phyloP scores from a whole-genome alignment of 805 yeast species.

The Naumovozyma castellii region DNA sequence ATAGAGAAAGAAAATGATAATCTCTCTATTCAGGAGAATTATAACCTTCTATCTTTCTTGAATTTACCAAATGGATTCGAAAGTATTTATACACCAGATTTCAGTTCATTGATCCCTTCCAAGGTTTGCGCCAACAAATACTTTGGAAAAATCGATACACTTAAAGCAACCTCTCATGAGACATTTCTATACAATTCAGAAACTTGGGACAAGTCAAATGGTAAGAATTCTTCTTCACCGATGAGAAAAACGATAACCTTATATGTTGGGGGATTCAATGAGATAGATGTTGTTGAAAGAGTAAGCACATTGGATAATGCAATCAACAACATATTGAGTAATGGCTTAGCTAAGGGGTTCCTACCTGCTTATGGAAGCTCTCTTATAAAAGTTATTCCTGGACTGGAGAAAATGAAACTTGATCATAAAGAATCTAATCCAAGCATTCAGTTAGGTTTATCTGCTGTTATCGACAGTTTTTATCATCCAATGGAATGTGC shows the following conservation, averaged over 20 bases:
- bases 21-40: conserved; percentile 18
- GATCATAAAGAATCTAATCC: conserved; percentile 1
- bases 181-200: conserved; percentile 23
- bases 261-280: conserved; percentile 25
- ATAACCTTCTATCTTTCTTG: conserved; percentile 18
- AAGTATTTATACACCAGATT: conserved; percentile 24
- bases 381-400: conserved; percentile 16
- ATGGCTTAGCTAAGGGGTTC: conserved; percentile 23
- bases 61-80: conserved; percentile 21
- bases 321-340: conserved; percentile 20
- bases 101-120: conserved; percentile 24
- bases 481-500: conserved; percentile 16
- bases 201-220: conserved; percentile 2
- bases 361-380: conserved; percentile 20
- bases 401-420: background rate
- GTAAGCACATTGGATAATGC: conserved; percentile 18
- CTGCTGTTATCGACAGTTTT: conserved; percentile 10
- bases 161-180: conserved; percentile 27
- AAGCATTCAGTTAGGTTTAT: conserved; percentile 8
- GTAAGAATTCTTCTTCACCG: conserved; percentile 4
- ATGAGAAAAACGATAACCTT: conserved; percentile 23
- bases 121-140: conserved; percentile 21
- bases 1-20: conserved; percentile 11
- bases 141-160: conserved; percentile 23
- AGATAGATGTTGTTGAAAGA: conserved; percentile 26